Base-by-base conservation (phyloP, 352 stramenopile genomes). In the Blastocystis sp. region DNA sequence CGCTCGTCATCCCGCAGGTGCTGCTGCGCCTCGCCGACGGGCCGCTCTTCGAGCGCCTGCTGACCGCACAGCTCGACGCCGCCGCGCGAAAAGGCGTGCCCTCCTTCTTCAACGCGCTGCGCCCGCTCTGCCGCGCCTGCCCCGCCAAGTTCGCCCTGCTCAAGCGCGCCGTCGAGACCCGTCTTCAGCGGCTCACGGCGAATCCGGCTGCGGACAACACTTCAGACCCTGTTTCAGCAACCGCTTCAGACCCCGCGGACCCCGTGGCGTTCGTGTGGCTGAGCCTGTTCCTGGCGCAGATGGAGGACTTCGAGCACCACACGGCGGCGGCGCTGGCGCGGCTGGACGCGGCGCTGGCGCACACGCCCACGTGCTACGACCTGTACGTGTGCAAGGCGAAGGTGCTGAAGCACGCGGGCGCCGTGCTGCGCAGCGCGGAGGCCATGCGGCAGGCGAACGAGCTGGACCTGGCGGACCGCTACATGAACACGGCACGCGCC, bases 281-380 rank as follows among this genome's bases (percentile, higher is more conserved):
- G 48, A 56, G 48, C 14, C 23, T 81, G 71, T 64, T 64, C 21
- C 71, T 81, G n/a, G 56, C 71, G 14, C 40, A 81, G 71, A 48
- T 81, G 41, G 71, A 67, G 21, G 71, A 81, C 43, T 81, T 52
- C 28, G 71, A 23, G 11, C 41, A 61, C 52, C 41, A 66, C 28
- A 52, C 28, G 17, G 48, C 65, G 2, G 17, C 11, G 7, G 71
- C 71, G 52, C 52, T 81, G 71, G 21, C 10, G n/a, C 38, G 17
- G 3, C 43, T 81, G 21, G 71, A 66, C 17, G 23, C 41, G 59
- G 71, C 71, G 11, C 23, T 65, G 7, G 28, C n/a, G 1, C 71
- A 81, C 71, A 81, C 71, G 21, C 71, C 71, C 52, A 81, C 71
- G 11, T 81, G 71, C 71, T 81, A 81, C 41, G 71, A 81, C 40